Evolutionary conservation across 2,329 filamentous ascomycete genomes (phyloP).

Genomic region (Aurifilum marmelostoma): DNA sequence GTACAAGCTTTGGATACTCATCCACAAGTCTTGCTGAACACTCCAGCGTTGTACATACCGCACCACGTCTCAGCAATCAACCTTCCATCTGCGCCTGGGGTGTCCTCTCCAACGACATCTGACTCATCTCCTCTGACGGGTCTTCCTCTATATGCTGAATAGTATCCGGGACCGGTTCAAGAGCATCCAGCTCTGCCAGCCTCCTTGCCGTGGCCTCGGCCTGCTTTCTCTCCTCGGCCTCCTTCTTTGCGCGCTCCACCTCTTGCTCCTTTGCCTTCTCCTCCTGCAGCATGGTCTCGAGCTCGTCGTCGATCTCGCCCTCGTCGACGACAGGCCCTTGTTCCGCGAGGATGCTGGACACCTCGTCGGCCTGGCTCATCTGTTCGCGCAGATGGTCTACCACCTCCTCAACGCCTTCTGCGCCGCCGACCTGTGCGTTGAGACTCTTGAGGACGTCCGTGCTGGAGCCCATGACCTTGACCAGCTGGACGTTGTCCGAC

Average conservation of each 20-base stretch:
- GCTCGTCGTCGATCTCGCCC: slow-evolving; percentile 82
- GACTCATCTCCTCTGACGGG: slow-evolving; percentile 42
- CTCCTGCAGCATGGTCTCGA: slow-evolving; percentile 74
- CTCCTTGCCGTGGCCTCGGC: slow-evolving; percentile 38
- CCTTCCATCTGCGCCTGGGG: slow-evolving; percentile 31
- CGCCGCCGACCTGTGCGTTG: slow-evolving; percentile 77
- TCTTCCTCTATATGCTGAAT: slow-evolving; percentile 39
- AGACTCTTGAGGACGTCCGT: slow-evolving; percentile 72
- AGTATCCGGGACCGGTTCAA: slow-evolving; percentile 41
- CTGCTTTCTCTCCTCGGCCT: slow-evolving; percentile 45
- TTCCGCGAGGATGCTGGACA: slow-evolving; percentile 76
- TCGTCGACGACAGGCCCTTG: slow-evolving; percentile 68
- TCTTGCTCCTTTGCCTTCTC: slow-evolving; percentile 54
- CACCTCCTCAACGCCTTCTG: slow-evolving; percentile 74
- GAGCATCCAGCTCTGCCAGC: slow-evolving; percentile 53
- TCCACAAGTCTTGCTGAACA: neutral
- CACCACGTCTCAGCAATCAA: slow-evolving; percentile 22
- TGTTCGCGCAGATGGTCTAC: slow-evolving; percentile 77
- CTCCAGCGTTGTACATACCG: slow-evolving; percentile 9
- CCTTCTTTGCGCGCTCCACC: slow-evolving; percentile 55
- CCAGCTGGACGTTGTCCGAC: slow-evolving; percentile 79
- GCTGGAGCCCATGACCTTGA: slow-evolving; percentile 81
- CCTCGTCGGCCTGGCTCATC: slow-evolving; percentile 81
- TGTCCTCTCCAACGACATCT: slow-evolving; percentile 43
- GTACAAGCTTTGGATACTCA: neutral